phyloP scores from a whole-genome alignment of 2,329 filamentous ascomycete genomes.

The Alternaria conjuncta region DNA sequence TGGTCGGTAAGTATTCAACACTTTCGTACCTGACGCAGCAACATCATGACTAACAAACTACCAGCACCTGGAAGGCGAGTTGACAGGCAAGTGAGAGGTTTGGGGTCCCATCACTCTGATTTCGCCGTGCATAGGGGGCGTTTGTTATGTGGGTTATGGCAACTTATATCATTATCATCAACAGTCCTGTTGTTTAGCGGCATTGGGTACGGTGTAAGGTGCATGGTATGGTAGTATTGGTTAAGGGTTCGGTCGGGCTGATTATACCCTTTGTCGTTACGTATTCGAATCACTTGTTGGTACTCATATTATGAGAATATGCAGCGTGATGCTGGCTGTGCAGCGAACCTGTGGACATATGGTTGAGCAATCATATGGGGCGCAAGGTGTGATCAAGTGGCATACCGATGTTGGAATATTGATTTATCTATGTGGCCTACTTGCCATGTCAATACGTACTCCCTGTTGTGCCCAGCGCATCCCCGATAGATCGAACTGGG shows the following conservation, averaged over 20 bases:
- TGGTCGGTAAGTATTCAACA: constrained; percentile 61
- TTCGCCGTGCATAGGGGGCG: background rate
- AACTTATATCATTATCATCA: background rate
- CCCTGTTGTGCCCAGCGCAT: background rate
- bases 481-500: background rate
- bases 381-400: background rate
- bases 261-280: constrained; percentile 15
- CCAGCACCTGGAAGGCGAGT: constrained; percentile 42
- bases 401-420: background rate
- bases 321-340: background rate
- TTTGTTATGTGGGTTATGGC: background rate
- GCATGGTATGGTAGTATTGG: background rate
- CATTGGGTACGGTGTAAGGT: constrained; percentile 23
- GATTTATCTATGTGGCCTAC: background rate
- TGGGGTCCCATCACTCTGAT: background rate
- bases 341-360: background rate
- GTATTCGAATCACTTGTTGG: background rate
- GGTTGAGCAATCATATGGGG: background rate
- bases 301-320: background rate
- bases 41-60: constrained; percentile 2
- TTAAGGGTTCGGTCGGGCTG: background rate
- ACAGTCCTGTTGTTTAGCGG: constrained; percentile 16
- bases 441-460: accelerated
- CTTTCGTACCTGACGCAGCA: background rate
- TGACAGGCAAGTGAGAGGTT: constrained; percentile 31